These are phyloP conservation scores for Spathaspora sp. DNA, from an alignment of 805 yeast species.

Conservation along the genomic window DNA sequence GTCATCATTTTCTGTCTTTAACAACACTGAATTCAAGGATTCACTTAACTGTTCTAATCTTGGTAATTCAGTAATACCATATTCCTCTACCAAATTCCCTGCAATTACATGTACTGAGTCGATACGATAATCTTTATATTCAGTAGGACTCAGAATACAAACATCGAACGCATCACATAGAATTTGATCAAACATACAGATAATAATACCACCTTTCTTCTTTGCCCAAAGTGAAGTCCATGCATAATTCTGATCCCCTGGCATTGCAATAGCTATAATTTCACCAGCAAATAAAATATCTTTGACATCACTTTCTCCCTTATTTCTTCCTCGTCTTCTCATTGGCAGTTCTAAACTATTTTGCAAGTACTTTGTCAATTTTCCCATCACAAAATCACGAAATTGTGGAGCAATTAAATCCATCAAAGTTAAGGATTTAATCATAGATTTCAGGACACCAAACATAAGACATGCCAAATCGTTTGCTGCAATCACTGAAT, in stretches of 20 bases:
- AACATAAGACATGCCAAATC: slow-evolving; percentile 86
- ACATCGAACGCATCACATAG: slow-evolving; percentile 60
- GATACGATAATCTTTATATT: slow-evolving; percentile 14
- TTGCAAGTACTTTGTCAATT: slow-evolving; percentile 33
- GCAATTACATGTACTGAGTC: slow-evolving; percentile 29
- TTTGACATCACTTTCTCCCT: slow-evolving; percentile 14
- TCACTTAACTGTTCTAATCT: slow-evolving; percentile 21
- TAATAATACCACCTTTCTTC: slow-evolving; percentile 61
- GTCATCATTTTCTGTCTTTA: slow-evolving; percentile 4
- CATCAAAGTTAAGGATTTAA: slow-evolving; percentile 61
- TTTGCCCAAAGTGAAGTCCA: slow-evolving; percentile 95
- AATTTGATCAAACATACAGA: slow-evolving; percentile 85
- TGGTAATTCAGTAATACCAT: slow-evolving; percentile 12
- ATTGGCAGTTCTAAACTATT: slow-evolving; percentile 14
- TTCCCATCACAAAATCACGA: slow-evolving; percentile 61
- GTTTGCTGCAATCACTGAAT: slow-evolving; percentile 79
- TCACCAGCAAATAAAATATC: slow-evolving; percentile 77
- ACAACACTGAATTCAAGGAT: slow-evolving; percentile 22
- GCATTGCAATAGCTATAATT: slow-evolving; percentile 72
- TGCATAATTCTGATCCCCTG: slow-evolving; percentile 57
- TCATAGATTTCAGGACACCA: slow-evolving; percentile 67
- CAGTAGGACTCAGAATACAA: slow-evolving; percentile 26
- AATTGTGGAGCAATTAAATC: slow-evolving; percentile 79
- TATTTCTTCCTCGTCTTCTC: slow-evolving; percentile 9
- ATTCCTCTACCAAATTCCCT: slow-evolving; percentile 26